Conservation (phyloP, 164 flowering plant genomes). For the Stephania japonica region DNA sequence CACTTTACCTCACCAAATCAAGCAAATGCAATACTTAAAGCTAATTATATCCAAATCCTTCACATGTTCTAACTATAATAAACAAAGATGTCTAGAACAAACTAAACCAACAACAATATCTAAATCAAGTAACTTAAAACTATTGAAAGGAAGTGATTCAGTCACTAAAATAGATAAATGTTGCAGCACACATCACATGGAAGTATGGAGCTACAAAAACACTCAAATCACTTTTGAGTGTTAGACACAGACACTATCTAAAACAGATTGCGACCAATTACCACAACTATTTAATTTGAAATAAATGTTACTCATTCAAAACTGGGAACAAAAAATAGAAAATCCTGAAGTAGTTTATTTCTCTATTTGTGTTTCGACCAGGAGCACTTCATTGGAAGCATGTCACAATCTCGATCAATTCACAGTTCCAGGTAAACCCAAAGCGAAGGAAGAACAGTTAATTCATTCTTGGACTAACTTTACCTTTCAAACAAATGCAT, state of each 20-base stretch:
- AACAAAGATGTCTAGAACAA: too few species aligned
- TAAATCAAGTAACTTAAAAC: too few species aligned
- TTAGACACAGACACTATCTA: not conserved
- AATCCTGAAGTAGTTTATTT: not conserved
- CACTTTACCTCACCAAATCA: too few species aligned
- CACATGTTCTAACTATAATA: too few species aligned
- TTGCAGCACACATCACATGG: not conserved
- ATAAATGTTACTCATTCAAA: too few species aligned
- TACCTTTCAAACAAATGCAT: not conserved
- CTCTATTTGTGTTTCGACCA: slow-evolving; percentile 21
- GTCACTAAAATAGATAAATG: too few species aligned
- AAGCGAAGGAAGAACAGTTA: not conserved
- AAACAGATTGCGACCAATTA: not conserved
- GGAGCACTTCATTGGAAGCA: slow-evolving; percentile 87
- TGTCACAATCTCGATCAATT: slow-evolving; percentile 64
- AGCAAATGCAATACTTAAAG: too few species aligned
- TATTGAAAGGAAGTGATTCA: too few species aligned
- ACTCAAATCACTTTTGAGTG: too few species aligned
- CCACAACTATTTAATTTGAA: too few species aligned
- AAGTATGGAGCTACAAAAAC: not conserved
- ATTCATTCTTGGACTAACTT: not conserved
- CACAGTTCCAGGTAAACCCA: slow-evolving; percentile 56
- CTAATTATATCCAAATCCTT: too few species aligned
- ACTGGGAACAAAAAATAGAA: not conserved
- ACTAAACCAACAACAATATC: too few species aligned